phyloP scores from a whole-genome alignment of 2,329 filamentous ascomycete genomes.

The Neonectria sp. region DNA sequence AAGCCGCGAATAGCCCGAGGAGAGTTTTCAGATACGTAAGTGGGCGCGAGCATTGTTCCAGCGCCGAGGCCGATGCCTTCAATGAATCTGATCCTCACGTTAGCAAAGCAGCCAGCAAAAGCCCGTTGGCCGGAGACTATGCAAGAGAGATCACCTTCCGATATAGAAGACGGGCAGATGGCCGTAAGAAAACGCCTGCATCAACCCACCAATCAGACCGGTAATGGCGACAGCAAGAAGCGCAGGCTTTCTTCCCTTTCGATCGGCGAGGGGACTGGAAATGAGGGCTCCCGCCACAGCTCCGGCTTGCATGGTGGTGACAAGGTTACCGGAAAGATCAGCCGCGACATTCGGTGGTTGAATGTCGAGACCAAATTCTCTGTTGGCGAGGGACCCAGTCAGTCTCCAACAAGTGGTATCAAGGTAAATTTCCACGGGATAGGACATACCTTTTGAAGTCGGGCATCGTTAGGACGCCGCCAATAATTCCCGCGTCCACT shows the following conservation, averaged over 20 bases:
- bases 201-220: constrained; percentile 49
- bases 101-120: not conserved
- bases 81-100: constrained; percentile 52
- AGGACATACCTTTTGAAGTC: constrained; percentile 40
- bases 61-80: constrained; percentile 67
- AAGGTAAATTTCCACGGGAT: too few relatives aligned
- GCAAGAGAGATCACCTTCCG: constrained; percentile 45
- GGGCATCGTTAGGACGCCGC: constrained; percentile 48
- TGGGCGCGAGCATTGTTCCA: constrained; percentile 71
- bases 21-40: constrained; percentile 74
- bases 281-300: constrained; percentile 45
- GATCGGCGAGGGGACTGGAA: constrained; percentile 47
- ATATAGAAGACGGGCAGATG: constrained; percentile 48
- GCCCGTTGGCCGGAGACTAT: too few relatives aligned
- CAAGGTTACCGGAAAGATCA: constrained; percentile 46
- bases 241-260: constrained; percentile 50
- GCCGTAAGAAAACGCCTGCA: constrained; percentile 52
- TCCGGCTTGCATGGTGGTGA: constrained; percentile 49
- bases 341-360: constrained; percentile 30
- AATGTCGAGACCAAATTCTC: constrained; percentile 45
- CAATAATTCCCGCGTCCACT: constrained; percentile 49
- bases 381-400: not conserved
- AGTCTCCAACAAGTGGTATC: not conserved
- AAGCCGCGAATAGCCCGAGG: constrained; percentile 72
- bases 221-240: constrained; percentile 48